A percentile compares a stretch with the other conserved stretches of the same genome.
Evolutionary conservation across 306 rosid genomes (phyloP).

Genomic region (Datisca glomerata): DNA sequence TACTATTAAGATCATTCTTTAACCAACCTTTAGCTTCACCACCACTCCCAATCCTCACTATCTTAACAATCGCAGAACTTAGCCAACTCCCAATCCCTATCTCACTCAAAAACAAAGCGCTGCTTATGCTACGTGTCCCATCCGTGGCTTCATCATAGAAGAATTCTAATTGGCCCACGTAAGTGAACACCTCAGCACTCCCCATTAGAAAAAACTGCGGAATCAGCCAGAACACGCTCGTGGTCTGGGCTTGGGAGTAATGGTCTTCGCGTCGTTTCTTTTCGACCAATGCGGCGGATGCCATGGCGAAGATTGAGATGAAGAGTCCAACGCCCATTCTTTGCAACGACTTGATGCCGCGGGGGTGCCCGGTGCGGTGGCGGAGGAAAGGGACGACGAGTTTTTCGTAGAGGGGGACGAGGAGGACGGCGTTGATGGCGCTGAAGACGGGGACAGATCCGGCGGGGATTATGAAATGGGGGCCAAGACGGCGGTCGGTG

Average conservation of each 20-base stretch:
- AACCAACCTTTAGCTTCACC: no score
- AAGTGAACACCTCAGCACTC: conserved; percentile 70
- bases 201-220: conserved; percentile 85
- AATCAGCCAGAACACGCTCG: conserved; percentile 65
- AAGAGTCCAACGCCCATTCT: neutral
- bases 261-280: neutral
- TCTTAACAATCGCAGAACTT: conserved; percentile 52
- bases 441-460: conserved; percentile 71
- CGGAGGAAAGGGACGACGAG: conserved; percentile 26
- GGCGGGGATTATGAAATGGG: conserved; percentile 54
- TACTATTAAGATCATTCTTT: no score
- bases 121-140: conserved; percentile 93
- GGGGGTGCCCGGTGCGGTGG: neutral
- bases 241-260: neutral
- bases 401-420: conserved; percentile 61
- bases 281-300: neutral
- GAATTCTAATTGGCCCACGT: conserved; percentile 74
- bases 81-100: conserved; percentile 69
- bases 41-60: no score
- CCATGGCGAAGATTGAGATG: neutral
- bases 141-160: conserved; percentile 76
- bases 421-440: conserved; percentile 63
- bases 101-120: conserved; percentile 76
- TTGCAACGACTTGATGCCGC: neutral
- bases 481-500: conserved; percentile 66